Evolutionary conservation across 805 yeast genomes (phyloP), one percentile per base, ranked within the genome.

Genomic region (Kockiozyma suomiensis): DNA sequence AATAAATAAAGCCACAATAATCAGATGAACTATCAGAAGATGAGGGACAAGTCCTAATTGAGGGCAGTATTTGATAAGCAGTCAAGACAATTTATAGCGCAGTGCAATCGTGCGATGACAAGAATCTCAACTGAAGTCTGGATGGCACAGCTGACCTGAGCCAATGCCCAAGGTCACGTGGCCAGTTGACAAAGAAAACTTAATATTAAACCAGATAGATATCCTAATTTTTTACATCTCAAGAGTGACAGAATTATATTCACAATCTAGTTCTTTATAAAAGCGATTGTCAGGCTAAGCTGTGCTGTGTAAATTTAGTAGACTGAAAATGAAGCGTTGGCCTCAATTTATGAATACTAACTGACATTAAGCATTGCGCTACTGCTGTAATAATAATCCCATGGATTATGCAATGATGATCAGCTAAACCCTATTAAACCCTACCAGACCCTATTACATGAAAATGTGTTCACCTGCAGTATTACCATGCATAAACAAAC

Each of bases 71-170:
- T 21, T 2, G 15, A 30, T 15, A n/a, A 30, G 15, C 17, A 48
- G 21, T 23, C n/a, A n/a, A 28, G 13, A 49, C 17, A 5, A 19
- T n/a, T n/a, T n/a, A n/a, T n/a, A n/a, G n/a, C n/a, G 53, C 32
- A 43, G 26, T 43, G 53, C 53, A 23, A 13, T 30, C n/a, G 37
- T 8, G 37, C n/a, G 42, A 15, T 23, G 45, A 43, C 37, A 43
- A 49, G 53, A 49, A 37, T 19, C 40, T 30, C 23, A 43, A 33
- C 33, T 23, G 17, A n/a, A n/a, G 43, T 13, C 45, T 35, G 53
- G 43, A 49, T 37, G 53, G 53, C 53, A 43, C 53, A 49, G 53
- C 53, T 25, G n/a, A n/a, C n/a, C n/a, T n/a, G n/a, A n/a, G n/a
- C n/a, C n/a, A 21, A 25, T 43, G 53, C 43, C 45, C 43, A 13